Evolutionary conservation across 2,329 filamentous ascomycete species (phyloP).

Genomic region (Xylaria sp.): DNA sequence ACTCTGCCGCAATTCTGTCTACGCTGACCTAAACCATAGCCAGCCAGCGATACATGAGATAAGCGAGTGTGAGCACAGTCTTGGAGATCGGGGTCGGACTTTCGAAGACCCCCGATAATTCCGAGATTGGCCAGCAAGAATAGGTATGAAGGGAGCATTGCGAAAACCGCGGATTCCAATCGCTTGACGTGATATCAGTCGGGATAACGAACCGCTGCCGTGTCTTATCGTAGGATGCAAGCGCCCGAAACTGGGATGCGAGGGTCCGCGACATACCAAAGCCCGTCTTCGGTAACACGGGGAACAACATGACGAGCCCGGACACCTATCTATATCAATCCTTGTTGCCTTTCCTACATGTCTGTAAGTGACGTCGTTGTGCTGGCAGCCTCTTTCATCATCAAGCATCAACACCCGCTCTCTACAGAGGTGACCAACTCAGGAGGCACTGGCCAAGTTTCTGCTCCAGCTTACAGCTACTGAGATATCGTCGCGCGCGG

Average conservation of each 20-base stretch:
- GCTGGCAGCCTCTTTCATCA: constrained; percentile 19
- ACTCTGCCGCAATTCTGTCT: no score
- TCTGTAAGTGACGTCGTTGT: not conserved
- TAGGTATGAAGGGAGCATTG: no score
- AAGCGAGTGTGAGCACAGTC: no score
- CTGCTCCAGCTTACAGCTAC: not conserved
- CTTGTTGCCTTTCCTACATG: no score
- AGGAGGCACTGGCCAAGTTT: not conserved
- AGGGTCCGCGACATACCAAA: not conserved
- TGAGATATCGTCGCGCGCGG: not conserved
- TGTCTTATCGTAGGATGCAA: not conserved
- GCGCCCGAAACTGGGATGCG: not conserved
- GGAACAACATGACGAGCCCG: not conserved
- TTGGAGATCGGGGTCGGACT: no score
- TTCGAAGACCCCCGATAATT: no score
- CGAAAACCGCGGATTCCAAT: not conserved
- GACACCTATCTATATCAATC: not conserved
- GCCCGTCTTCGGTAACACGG: not conserved
- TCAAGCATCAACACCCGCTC: constrained; percentile 1
- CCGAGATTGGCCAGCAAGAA: no score
- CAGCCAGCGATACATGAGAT: no score
- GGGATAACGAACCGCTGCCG: no score
- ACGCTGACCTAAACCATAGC: no score
- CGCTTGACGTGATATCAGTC: no score
- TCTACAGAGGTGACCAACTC: constrained; percentile 3